These are phyloP conservation scores for Phanerochaete carnosa DNA, from an alignment of 768 basidiomycete species.

Conservation along the genomic window DNA sequence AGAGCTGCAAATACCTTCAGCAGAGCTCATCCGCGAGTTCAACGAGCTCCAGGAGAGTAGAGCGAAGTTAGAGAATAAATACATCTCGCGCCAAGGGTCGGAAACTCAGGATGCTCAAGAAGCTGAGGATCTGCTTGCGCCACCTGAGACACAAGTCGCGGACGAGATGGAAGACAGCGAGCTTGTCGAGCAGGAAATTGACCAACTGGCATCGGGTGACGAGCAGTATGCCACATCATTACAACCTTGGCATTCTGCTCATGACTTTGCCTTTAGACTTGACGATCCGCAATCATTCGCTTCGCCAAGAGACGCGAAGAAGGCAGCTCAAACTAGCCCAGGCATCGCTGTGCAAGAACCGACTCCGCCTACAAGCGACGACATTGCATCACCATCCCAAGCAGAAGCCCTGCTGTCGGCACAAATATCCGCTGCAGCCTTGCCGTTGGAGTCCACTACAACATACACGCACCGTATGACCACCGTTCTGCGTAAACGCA, in stretches of 20 bases:
- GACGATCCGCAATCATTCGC: not conserved
- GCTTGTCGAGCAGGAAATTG: not conserved
- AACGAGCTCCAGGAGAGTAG: not conserved
- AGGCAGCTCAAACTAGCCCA: not conserved
- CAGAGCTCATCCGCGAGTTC: not conserved
- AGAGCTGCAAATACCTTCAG: not conserved
- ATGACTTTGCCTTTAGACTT: not conserved
- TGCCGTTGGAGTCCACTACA: not conserved
- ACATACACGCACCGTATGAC: not conserved
- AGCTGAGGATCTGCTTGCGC: not conserved
- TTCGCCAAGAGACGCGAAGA: not conserved
- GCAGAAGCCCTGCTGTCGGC: not conserved
- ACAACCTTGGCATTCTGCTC: not conserved
- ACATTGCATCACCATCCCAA: not conserved
- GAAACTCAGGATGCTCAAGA: not conserved
- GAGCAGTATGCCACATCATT: not conserved
- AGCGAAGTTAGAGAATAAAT: not conserved
- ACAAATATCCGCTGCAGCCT: not conserved
- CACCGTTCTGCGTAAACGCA: not conserved
- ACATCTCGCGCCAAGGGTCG: not conserved
- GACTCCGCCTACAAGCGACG: slow-evolving; percentile 13
- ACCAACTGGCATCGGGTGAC: not conserved
- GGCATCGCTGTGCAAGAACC: slow-evolving; percentile 4
- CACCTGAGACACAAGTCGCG: not conserved
- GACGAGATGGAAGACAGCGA: not conserved